A percentile compares a stretch with the other conserved stretches of the same genome.
These are phyloP conservation scores for Phragmites australis DNA, from an alignment of 176 grass and related monocot species.

Conservation along the genomic window DNA sequence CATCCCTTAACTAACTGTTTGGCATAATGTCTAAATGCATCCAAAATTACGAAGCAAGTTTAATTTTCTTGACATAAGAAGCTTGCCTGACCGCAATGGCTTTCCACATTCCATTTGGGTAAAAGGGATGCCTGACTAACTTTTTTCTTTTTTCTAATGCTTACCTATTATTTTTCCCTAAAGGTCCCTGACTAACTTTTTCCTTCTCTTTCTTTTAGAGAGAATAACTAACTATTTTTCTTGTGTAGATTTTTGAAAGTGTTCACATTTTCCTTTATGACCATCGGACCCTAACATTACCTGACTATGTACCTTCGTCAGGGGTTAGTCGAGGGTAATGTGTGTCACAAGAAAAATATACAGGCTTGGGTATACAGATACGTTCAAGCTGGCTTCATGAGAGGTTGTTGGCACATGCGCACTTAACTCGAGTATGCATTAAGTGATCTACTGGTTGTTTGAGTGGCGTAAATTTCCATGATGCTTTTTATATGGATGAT, in stretches of 20 bases:
- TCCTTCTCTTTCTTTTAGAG: neutral
- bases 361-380: neutral
- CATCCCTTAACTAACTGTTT: neutral
- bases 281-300: constrained; percentile 30
- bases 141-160: too few species aligned
- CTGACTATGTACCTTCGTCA: constrained; percentile 32
- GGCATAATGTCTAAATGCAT: neutral
- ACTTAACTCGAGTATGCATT: neutral
- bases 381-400: neutral
- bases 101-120: neutral
- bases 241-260: constrained; percentile 46
- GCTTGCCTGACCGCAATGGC: neutral
- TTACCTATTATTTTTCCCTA: neutral
- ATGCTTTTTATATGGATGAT: neutral
- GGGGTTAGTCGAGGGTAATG: constrained; percentile 39
- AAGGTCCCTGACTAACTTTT: neutral
- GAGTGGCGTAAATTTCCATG: neutral
- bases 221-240: constrained; percentile 27
- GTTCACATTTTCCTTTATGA: constrained; percentile 8
- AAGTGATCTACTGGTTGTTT: neutral
- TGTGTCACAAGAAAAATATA: constrained; percentile 32
- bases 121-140: neutral
- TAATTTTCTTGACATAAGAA: neutral
- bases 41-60: neutral
- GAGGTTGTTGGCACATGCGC: neutral